A percentile compares a stretch with the other conserved stretches of the same genome.
Conservation (phyloP, 1,284 basidiomycete species). For the Apiotrichum akiyoshidainum region DNA sequence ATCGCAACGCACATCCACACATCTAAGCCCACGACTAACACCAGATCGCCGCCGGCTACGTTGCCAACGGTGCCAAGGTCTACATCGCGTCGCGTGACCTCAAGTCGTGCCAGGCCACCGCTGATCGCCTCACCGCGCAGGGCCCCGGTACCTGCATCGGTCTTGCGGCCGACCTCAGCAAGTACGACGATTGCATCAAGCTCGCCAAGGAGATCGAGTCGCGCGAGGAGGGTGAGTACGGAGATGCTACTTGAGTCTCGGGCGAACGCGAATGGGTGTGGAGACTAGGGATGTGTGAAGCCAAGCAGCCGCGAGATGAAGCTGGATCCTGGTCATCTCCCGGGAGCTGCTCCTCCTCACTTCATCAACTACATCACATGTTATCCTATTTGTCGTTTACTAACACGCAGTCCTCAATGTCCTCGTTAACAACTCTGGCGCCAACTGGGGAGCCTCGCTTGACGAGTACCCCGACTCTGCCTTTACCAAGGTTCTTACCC, state of each 20-base stretch:
- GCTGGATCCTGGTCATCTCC: too few species aligned
- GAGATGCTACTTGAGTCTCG: background rate
- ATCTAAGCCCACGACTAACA: background rate
- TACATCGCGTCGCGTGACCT: constrained; percentile 66
- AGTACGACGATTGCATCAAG: constrained; percentile 59
- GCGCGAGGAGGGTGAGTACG: constrained; percentile 54
- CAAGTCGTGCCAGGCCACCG: constrained; percentile 60
- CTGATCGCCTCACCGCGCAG: constrained; percentile 57
- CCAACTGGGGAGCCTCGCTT: constrained; percentile 61
- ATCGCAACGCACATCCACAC: background rate
- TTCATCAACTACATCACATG: too few species aligned
- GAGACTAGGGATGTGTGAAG: too few species aligned
- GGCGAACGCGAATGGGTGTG: too few species aligned
- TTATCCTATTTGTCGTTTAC: too few species aligned
- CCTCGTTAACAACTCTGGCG: constrained; percentile 60
- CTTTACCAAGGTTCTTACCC: constrained; percentile 55
- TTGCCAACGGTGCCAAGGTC: constrained; percentile 63
- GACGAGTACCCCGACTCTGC: constrained; percentile 58
- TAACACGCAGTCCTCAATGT: constrained; percentile 18
- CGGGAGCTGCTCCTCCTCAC: too few species aligned
- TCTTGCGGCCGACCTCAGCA: constrained; percentile 62
- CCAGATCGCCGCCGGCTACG: constrained; percentile 65
- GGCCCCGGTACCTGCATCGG: constrained; percentile 61
- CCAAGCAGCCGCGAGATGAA: too few species aligned
- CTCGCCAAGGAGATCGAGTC: constrained; percentile 57